Percentiles rank a stretch among this genome's conserved stretches.
Conservation (phyloP, 805 yeast species). For the Monosporozyma servazzii region DNA sequence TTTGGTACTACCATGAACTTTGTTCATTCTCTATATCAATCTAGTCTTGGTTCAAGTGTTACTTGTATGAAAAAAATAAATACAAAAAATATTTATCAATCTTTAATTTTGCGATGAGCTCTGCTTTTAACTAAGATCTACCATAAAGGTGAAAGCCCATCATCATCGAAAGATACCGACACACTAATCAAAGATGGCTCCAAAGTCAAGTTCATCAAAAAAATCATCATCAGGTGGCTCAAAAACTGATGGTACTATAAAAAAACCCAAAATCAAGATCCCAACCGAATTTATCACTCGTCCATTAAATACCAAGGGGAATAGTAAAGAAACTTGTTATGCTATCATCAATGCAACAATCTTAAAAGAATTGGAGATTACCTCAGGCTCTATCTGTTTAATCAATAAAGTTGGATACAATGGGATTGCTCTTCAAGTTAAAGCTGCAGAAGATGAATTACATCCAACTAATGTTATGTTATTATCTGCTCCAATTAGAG, state of each 20-base stretch:
- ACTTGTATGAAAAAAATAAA: background rate
- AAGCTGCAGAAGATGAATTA: constrained; percentile 29
- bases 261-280: constrained; percentile 27
- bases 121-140: background rate
- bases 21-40: background rate
- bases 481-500: constrained; percentile 39
- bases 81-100: background rate
- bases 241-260: constrained; percentile 11
- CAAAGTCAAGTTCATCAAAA: constrained; percentile 22
- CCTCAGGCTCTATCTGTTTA: constrained; percentile 38
- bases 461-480: constrained; percentile 35
- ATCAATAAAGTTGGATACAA: constrained; percentile 38
- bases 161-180: background rate
- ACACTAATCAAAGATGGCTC: constrained; percentile 15
- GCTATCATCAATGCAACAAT: constrained; percentile 37
- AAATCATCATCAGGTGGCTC: constrained; percentile 19
- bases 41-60: background rate
- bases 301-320: constrained; percentile 23
- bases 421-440: constrained; percentile 39
- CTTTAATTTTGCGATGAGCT: background rate
- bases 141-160: background rate
- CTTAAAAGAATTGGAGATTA: constrained; percentile 39
- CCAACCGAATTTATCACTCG: constrained; percentile 34
- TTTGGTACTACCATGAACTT: too few species aligned
- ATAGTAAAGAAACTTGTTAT: constrained; percentile 29